phyloP scores from a whole-genome alignment of 2,329 filamentous ascomycete species.

The Byssochlamys sp. region DNA sequence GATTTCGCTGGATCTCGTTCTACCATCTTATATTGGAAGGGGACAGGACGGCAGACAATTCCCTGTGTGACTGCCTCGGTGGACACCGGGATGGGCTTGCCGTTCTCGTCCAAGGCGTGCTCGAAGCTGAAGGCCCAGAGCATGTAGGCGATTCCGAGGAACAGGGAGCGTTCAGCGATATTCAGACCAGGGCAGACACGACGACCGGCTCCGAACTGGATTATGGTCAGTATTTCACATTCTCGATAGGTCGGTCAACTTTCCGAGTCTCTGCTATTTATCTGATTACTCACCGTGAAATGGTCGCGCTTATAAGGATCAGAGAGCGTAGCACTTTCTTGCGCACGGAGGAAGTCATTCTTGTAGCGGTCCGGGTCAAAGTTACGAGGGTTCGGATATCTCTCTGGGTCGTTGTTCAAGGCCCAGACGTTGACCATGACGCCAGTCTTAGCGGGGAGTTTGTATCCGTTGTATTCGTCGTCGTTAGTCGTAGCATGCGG shows the following conservation, averaged over 20 bases:
- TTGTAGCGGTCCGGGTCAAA: conserved; percentile 22
- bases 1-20: neutral
- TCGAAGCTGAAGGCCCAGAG: conserved; percentile 21
- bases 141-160: conserved; percentile 15
- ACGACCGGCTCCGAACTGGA: conserved; percentile 17
- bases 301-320: conserved; percentile 20
- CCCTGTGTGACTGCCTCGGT: conserved; percentile 8
- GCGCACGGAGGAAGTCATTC: conserved; percentile 16
- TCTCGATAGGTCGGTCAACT: neutral
- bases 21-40: conserved; percentile 1
- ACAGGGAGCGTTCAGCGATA: conserved; percentile 21
- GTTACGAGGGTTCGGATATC: conserved; percentile 14
- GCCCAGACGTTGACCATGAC: conserved; percentile 14
- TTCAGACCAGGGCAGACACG: conserved; percentile 20
- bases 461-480: conserved; percentile 12
- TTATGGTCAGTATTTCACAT: neutral
- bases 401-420: conserved; percentile 18
- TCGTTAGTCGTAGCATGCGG: conserved; percentile 12
- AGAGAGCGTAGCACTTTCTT: conserved; percentile 22
- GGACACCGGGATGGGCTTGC: conserved; percentile 2
- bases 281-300: conserved; percentile 6
- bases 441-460: conserved; percentile 10
- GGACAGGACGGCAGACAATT: conserved; percentile 3
- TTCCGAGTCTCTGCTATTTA: neutral
- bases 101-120: conserved; percentile 8